Evolutionary conservation across 2,329 filamentous ascomycete species (phyloP), one percentile per base, ranked within the genome.

Genomic region (Huntiella moniliformis): DNA sequence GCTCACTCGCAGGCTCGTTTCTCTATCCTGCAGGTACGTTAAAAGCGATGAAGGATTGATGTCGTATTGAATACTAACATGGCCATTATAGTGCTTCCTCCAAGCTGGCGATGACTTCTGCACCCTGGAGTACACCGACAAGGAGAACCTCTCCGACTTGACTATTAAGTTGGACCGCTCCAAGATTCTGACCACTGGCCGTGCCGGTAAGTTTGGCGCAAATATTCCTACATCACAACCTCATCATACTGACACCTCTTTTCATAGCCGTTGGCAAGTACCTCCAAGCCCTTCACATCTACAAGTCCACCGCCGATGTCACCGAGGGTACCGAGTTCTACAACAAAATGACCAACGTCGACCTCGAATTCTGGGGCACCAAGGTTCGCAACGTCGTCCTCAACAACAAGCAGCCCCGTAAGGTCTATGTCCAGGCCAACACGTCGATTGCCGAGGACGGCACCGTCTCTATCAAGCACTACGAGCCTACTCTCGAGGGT

Each of bases 371-470:
- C 66, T 95, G 84, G 73, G 85, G 80, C 46, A 76, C 73, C 52
- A 80, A 79, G 63, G 74, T 95, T 18, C 71, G 88, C 47, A 74
- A 81, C 40, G 72, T 82, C 50, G 82, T 88, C 17, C 62, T 88
- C 37, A 67, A 70, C 54, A 82, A 83, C 61, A 84, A 84, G 65
- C 80, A 82, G 62, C 82, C 82, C n/a, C 67, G 82, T 50, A 87
- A 87, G 67, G 79, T 95, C 38, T 95, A 93, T 64, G 85, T 95
- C 45, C 87, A 95, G 66, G 85, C 84, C 50, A 96, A 93, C 61
- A 95, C 88, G 0, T 71, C 78, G 47, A 57, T 91, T 36, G 74
- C 80, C 51, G 64, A 70, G 10, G 74, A 71, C 0, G 83, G 81
- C 48, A 73, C 77, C 58, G 82, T 92, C 28, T 70, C 68, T 11